Evolutionary conservation across 495 filamentous ascomycete species (phyloP).

Genomic region (Annulohypoxylon moriforme): DNA sequence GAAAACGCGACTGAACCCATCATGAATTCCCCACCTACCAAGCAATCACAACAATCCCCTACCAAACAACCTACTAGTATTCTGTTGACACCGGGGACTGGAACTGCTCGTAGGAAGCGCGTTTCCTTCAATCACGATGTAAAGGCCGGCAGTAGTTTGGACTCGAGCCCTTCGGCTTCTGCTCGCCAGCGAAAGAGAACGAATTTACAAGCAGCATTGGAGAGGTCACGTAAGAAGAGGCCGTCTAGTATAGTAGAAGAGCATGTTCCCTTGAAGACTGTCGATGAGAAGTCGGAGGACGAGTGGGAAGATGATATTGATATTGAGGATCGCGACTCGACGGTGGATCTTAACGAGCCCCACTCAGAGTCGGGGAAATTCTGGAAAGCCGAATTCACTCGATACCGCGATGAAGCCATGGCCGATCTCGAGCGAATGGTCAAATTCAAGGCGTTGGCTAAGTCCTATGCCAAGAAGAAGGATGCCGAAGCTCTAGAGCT

Average conservation of each 20-base stretch:
- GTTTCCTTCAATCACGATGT: constrained; percentile 85
- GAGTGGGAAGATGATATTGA: constrained; percentile 56
- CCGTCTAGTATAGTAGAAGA: constrained; percentile 34
- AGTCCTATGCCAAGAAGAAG: constrained; percentile 89
- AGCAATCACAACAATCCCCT: constrained; percentile 48
- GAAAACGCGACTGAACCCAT: constrained; percentile 8
- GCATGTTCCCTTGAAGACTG: constrained; percentile 35
- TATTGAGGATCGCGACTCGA: constrained; percentile 66
- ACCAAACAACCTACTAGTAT: constrained; percentile 67
- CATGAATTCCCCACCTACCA: background rate
- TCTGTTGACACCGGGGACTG: constrained; percentile 88
- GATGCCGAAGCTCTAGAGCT: constrained; percentile 82
- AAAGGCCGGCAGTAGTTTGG: constrained; percentile 57
- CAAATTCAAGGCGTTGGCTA: constrained; percentile 83
- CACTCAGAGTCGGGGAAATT: constrained; percentile 87
- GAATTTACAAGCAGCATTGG: constrained; percentile 67
- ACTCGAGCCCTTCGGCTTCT: constrained; percentile 70
- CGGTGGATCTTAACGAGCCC: constrained; percentile 81
- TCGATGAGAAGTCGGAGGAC: constrained; percentile 52
- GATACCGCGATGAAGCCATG: constrained; percentile 82
- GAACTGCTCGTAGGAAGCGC: constrained; percentile 80
- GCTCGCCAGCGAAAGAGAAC: constrained; percentile 52
- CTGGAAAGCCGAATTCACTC: constrained; percentile 92
- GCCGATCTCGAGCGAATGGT: constrained; percentile 81
- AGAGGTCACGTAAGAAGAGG: constrained; percentile 55